Conservation (phyloP, 2,329 filamentous ascomycete species). For the Talaromyces sp. region DNA sequence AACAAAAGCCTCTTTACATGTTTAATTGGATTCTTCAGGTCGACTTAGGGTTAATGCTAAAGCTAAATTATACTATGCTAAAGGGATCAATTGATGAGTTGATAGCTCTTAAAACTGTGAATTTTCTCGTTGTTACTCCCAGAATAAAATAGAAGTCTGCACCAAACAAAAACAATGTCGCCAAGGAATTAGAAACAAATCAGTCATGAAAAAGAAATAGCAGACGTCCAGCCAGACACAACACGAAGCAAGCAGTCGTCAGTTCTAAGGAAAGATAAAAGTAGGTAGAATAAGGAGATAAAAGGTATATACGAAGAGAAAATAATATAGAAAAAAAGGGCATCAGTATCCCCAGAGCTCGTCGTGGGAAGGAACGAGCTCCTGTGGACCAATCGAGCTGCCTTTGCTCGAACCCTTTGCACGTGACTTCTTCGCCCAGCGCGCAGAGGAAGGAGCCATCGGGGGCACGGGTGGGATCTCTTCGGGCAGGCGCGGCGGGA, state of each 20-base stretch:
- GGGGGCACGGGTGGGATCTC: not conserved
- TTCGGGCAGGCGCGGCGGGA: slow-evolving; percentile 12
- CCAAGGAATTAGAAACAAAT: not conserved
- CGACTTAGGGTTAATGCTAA: not conserved
- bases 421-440: slow-evolving; percentile 1
- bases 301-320: not conserved
- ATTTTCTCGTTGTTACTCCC: not conserved
- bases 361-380: slow-evolving; percentile 34
- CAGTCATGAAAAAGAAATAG: not conserved
- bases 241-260: not conserved
- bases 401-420: slow-evolving; percentile 1
- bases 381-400: slow-evolving; percentile 13
- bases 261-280: not conserved
- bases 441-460: not conserved
- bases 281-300: not conserved
- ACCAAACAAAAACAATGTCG: not conserved
- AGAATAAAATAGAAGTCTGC: not conserved
- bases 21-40: not conserved
- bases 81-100: not conserved
- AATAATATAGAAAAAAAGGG: not conserved
- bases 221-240: not conserved
- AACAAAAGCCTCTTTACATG: not conserved
- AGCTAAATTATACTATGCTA: not conserved
- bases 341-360: slow-evolving; percentile 30
- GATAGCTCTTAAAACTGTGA: not conserved